These are phyloP conservation scores for Chaetothyriales sp. DNA, from an alignment of 2,329 filamentous ascomycete species.

Conservation along the genomic window DNA sequence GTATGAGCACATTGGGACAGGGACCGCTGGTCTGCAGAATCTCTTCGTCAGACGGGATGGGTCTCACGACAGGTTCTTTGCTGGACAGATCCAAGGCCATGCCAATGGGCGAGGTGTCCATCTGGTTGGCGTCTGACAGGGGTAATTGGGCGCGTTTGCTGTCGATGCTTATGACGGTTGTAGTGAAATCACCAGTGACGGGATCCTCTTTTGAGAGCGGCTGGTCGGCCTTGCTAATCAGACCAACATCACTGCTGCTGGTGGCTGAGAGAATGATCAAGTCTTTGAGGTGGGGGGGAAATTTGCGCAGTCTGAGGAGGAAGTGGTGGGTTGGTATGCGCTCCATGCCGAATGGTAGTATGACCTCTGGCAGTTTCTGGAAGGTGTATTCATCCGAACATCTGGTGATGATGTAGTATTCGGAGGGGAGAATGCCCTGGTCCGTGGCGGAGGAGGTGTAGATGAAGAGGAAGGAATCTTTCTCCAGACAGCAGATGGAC, in stretches of 20 bases:
- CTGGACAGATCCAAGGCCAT: slow-evolving; percentile 70
- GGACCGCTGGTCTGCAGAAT: slow-evolving; percentile 65
- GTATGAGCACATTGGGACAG: slow-evolving; percentile 64
- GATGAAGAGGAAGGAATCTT: slow-evolving; percentile 65
- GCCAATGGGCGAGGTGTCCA: slow-evolving; percentile 66
- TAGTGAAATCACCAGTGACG: slow-evolving; percentile 55
- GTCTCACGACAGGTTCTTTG: slow-evolving; percentile 61
- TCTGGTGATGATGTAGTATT: slow-evolving; percentile 67
- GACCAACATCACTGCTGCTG: slow-evolving; percentile 59
- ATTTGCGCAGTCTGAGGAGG: slow-evolving; percentile 61
- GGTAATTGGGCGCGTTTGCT: slow-evolving; percentile 61
- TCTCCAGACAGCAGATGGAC: slow-evolving; percentile 75
- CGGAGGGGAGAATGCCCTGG: slow-evolving; percentile 40
- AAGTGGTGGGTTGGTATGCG: slow-evolving; percentile 59
- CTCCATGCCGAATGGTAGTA: slow-evolving; percentile 53
- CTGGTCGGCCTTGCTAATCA: slow-evolving; percentile 58
- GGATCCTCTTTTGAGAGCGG: slow-evolving; percentile 48
- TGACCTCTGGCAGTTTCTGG: slow-evolving; percentile 60
- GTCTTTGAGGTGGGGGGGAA: slow-evolving; percentile 66
- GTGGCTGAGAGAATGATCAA: slow-evolving; percentile 70
- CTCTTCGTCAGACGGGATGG: slow-evolving; percentile 61
- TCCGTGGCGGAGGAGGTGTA: slow-evolving; percentile 48
- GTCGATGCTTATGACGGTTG: slow-evolving; percentile 57
- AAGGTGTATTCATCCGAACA: slow-evolving; percentile 50
- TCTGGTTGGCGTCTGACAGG: slow-evolving; percentile 45